A percentile compares a stretch with the other conserved stretches of the same genome.
These are phyloP conservation scores for Suillus clintonianus DNA, from an alignment of 768 basidiomycete species.

Conservation along the genomic window DNA sequence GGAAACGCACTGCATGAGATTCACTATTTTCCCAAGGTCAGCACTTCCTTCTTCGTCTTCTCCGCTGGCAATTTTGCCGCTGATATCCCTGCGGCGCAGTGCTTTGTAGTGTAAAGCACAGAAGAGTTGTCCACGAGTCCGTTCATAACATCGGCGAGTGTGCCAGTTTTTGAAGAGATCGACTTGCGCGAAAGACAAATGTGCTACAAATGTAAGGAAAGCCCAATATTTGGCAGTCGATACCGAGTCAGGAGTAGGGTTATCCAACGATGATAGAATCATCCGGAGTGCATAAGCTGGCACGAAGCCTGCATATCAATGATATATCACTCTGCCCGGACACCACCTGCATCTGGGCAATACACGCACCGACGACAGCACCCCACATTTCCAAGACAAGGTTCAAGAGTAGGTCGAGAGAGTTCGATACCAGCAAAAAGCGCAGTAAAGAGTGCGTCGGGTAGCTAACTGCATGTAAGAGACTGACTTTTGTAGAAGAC, in stretches of 20 bases:
- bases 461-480: slow-evolving; percentile 35
- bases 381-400: slow-evolving; percentile 60
- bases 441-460: slow-evolving; percentile 59
- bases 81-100: slow-evolving; percentile 58
- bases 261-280: slow-evolving; percentile 53
- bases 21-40: slow-evolving; percentile 71
- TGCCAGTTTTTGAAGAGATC: slow-evolving; percentile 69
- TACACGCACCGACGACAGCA: slow-evolving; percentile 49
- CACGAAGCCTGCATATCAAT: slow-evolving; percentile 51
- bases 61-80: slow-evolving; percentile 42
- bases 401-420: slow-evolving; percentile 66
- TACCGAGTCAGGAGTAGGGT: slow-evolving; percentile 41
- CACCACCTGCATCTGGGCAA: slow-evolving; percentile 1
- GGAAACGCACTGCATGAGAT: slow-evolving; percentile 67
- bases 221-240: slow-evolving; percentile 59
- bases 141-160: slow-evolving; percentile 67
- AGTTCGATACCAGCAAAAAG: slow-evolving; percentile 67
- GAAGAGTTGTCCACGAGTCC: slow-evolving; percentile 71
- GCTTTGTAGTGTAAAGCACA: slow-evolving; percentile 72
- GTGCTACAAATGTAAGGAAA: slow-evolving; percentile 56
- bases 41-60: slow-evolving; percentile 42
- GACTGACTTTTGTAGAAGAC: slow-evolving; percentile 4
- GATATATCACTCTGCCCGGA: neutral
- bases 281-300: slow-evolving; percentile 66
- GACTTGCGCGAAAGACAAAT: slow-evolving; percentile 68